Base-by-base conservation (phyloP, 352 stramenopile species). In the Albugo laibachii region DNA sequence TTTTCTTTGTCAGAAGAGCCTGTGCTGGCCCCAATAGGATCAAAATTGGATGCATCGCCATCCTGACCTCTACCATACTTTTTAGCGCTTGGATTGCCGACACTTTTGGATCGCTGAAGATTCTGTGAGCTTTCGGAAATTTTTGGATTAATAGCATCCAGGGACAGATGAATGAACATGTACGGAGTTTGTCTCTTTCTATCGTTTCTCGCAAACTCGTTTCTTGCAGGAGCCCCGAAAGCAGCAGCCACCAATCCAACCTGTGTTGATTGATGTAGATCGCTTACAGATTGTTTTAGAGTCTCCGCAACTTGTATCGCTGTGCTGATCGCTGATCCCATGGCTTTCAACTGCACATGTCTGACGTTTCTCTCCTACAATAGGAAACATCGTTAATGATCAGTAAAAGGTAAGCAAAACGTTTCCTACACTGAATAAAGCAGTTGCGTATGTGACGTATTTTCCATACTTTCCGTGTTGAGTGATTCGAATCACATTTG, bases 401-500 rank as follows among this genome's bases (percentile, higher is more conserved):
- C 24, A 31, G 24, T 31, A 8, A 31, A 8, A 31, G 24, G 3
- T 31, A 31, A 31, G 24, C 24, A 31, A 31, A n/a, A n/a, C n/a
- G n/a, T n/a, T n/a, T n/a, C n/a, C n/a, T 53, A 83, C 73, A 31
- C 57, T 48, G 41, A 87, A 76, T 37, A 87, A 69, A 6, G 65
- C 68, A 50, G 79, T 80, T 49, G 69, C 71, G 54, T 89, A 85
- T 21, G 69, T 65, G 49, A 89, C 73, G 62, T 86, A 91, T 55
- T 58, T 80, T 58, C 69, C 67, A 57, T 82, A 67, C 58, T 81
- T 83, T 38, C 72, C 74, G 53, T 79, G 62, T 46, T 86, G 70
- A 39, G 77, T 91, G 59, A 91, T 86, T 41, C 75, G 78, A 55
- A 91, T 69, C 55, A 88, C 75, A 45, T 81, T 84, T 15, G 69